phyloP scores from a whole-genome alignment of 2,329 filamentous ascomycete genomes.

The Rosellinia necatrix region DNA sequence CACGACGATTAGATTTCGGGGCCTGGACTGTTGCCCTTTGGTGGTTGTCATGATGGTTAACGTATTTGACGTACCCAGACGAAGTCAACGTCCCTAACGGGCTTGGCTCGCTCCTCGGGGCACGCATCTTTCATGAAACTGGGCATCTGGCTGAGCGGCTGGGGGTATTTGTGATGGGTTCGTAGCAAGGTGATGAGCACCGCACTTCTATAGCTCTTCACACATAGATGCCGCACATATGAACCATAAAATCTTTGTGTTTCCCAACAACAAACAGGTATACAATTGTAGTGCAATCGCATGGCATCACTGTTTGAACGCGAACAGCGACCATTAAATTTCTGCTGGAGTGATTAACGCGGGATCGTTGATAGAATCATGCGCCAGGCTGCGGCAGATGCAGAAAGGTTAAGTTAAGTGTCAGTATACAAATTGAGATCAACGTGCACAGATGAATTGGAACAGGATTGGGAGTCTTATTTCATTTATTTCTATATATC shows the following conservation, averaged over 20 bases:
- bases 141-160: slow-evolving; percentile 35
- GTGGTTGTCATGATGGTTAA: slow-evolving; percentile 39
- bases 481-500: too few species aligned
- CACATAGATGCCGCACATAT: slow-evolving; percentile 31
- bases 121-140: slow-evolving; percentile 37
- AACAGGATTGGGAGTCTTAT: too few species aligned
- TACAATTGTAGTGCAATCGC: too few species aligned
- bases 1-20: slow-evolving; percentile 41
- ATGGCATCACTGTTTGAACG: too few species aligned
- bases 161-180: slow-evolving; percentile 25
- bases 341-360: too few species aligned
- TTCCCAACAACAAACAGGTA: too few species aligned
- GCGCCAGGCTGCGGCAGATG: too few species aligned
- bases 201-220: slow-evolving; percentile 25
- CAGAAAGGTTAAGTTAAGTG: too few species aligned
- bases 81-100: slow-evolving; percentile 26
- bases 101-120: slow-evolving; percentile 31
- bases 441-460: too few species aligned
- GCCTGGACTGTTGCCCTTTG: slow-evolving; percentile 31
- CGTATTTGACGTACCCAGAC: slow-evolving; percentile 32
- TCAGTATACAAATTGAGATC: too few species aligned
- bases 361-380: too few species aligned
- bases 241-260: slow-evolving; percentile 25
- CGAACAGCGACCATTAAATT: too few species aligned
- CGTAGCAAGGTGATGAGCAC: slow-evolving; percentile 33